Evolutionary conservation across 164 flowering plant species (phyloP).

Genomic region (Magnolia officinalis): DNA sequence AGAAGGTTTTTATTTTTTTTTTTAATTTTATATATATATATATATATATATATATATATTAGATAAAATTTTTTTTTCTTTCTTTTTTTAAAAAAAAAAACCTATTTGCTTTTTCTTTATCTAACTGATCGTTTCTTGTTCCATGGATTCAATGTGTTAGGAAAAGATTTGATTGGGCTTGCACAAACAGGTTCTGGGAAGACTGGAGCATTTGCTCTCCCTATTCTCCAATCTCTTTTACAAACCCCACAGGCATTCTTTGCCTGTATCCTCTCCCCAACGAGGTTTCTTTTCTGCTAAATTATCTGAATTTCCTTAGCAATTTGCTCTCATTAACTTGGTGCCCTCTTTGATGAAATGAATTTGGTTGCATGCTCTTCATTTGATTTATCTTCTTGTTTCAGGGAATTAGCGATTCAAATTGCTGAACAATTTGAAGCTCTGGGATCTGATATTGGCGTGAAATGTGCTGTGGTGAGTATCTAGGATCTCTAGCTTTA

Average conservation of each 20-base stretch:
- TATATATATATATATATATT: too few relatives aligned
- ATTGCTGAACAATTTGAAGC: constrained; percentile 92
- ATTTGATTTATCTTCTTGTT: not conserved
- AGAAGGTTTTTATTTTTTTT: constrained; percentile 35
- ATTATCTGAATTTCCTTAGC: not conserved
- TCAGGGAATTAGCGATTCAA: constrained; percentile 90
- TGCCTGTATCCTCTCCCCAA: constrained; percentile 83
- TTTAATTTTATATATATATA: not conserved
- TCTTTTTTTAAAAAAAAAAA: too few relatives aligned
- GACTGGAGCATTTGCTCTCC: constrained; percentile 95
- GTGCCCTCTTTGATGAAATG: not conserved
- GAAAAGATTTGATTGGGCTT: constrained; percentile 81
- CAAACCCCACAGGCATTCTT: constrained; percentile 58
- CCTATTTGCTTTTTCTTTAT: too few relatives aligned
- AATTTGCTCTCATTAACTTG: not conserved
- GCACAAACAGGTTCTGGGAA: constrained; percentile 98
- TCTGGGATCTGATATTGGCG: constrained; percentile 66
- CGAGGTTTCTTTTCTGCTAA: constrained; percentile 41
- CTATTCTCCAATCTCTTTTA: constrained; percentile 68
- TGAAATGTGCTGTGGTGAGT: constrained; percentile 84
- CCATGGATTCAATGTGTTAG: constrained; percentile 17
- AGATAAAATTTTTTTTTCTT: too few relatives aligned
- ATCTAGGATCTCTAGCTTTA: too few relatives aligned
- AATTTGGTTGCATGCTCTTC: not conserved
- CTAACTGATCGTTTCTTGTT: not conserved